A percentile compares a stretch with the other conserved stretches of the same genome.
Conservation (phyloP, 345 rosid species). For the Geranium brycei region DNA sequence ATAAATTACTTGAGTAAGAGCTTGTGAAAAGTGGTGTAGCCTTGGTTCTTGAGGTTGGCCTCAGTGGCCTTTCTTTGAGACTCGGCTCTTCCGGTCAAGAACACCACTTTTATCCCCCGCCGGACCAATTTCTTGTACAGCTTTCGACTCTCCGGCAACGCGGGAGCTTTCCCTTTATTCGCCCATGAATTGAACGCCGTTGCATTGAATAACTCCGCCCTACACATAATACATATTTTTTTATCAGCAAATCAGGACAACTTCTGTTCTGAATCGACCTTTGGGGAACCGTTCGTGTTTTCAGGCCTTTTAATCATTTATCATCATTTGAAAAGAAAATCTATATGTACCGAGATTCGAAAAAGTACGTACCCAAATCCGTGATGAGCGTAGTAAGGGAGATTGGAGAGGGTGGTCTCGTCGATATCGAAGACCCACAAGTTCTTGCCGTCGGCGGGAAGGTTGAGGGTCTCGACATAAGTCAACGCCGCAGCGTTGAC, state of each 20-base stretch:
- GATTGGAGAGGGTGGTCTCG: conserved; percentile 34
- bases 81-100: conserved; percentile 31
- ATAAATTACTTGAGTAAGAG: conserved; percentile 24
- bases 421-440: conserved; percentile 39
- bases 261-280: no score
- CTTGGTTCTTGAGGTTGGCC: conserved; percentile 20
- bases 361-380: conserved; percentile 25
- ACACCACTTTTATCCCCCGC: conserved; percentile 26
- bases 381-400: conserved; percentile 18
- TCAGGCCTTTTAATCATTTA: no score
- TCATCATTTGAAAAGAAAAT: no score
- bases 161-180: conserved; percentile 20
- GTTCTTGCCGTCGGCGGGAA: conserved; percentile 22
- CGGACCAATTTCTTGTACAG: conserved; percentile 19
- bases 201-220: conserved; percentile 19
- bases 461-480: conserved; percentile 26
- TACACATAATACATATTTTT: neutral
- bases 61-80: conserved; percentile 13
- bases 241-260: no score
- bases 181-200: conserved; percentile 24
- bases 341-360: no score
- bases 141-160: conserved; percentile 24
- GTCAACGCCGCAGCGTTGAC: conserved; percentile 23
- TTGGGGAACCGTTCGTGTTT: no score
- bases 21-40: conserved; percentile 32